Evolutionary conservation across 345 rosid genomes (phyloP).

Genomic region (Melastoma malabathricum): DNA sequence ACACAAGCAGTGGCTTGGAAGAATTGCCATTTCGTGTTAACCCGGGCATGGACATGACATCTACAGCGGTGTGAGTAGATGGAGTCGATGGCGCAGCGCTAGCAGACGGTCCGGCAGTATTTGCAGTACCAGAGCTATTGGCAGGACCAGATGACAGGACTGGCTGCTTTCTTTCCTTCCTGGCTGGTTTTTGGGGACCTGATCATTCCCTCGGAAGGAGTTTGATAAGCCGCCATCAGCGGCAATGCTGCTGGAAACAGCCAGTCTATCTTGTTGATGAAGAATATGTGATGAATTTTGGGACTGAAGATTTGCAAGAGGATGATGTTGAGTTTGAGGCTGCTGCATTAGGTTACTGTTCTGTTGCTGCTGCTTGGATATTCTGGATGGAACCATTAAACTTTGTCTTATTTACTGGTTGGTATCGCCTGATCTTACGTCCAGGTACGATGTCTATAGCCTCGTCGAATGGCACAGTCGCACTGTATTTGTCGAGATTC

Average conservation of each 20-base stretch:
- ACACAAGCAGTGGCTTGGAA: constrained; percentile 70
- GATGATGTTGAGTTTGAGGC: constrained; percentile 4
- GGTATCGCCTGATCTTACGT: no score
- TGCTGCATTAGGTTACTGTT: constrained; percentile 7
- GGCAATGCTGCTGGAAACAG: constrained; percentile 49
- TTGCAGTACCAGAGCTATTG: constrained; percentile 61
- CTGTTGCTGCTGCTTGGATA: constrained; percentile 5
- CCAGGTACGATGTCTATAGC: no score
- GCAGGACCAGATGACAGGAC: constrained; percentile 54
- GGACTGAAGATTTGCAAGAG: constrained; percentile 2
- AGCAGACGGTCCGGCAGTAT: constrained; percentile 55
- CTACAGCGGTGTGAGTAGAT: constrained; percentile 64
- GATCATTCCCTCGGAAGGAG: constrained; percentile 90
- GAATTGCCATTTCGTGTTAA: constrained; percentile 72
- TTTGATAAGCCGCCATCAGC: constrained; percentile 82
- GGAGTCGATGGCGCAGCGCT: constrained; percentile 70
- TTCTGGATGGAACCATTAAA: no score
- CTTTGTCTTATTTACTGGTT: no score
- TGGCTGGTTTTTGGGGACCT: constrained; percentile 76
- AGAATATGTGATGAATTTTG: constrained; percentile 29
- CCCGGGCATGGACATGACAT: constrained; percentile 69
- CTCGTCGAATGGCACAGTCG: no score
- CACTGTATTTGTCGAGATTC: no score
- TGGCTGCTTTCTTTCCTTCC: constrained; percentile 63
- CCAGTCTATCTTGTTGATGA: constrained; percentile 82